Base-by-base conservation (phyloP, 257 asterid genomes). In the Solanum clarkiae region DNA sequence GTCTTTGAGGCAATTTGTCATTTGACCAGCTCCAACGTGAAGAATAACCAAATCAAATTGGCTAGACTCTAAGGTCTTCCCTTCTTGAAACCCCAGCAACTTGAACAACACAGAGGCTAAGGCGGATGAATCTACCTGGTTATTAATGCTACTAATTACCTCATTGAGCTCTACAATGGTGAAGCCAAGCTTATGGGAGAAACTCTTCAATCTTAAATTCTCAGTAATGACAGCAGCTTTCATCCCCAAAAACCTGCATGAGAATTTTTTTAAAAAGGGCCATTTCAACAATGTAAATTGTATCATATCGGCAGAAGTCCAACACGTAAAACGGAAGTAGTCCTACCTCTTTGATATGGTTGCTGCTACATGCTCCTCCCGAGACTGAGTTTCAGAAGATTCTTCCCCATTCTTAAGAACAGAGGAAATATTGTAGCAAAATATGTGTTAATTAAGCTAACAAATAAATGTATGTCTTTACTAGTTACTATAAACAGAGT, bases 201-300 rank as follows among this genome's bases (percentile, higher is more conserved):
- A 90, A 24, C 88, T 86, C 86, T 89, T 91, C 90, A 95, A 69
- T 62, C 84, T 84, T 53, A 80, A 82, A 88, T 91, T 89, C 20
- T 91, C 89, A 59, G 95, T 89, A 68, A 94, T 69, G 66, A 94
- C 42, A 84, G 97, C 97, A 71, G 97, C 95, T 87, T 92, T 94
- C 97, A 95, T 87, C 81, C 98, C 99, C 95, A 92, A 93, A 90
- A 95, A 95, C 93, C 99, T 94, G 90, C 88, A 86, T 1, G 66
- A 79, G 26, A 53, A 8, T 10, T 53, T 79, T 24, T 74, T 32
- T 0, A 17, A 15, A 4, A 26, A n/a, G 62, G 10, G 16, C 45
- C 6, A 63, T 36, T 63, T 29, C 70, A 18, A 63, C 80, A n/a
- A 13, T 51, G 29, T 62, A 66, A 24, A 70, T 17, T 65, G 7